Base-by-base conservation (phyloP, 176 grass and related monocot species). In the Oryza glaberrima region DNA sequence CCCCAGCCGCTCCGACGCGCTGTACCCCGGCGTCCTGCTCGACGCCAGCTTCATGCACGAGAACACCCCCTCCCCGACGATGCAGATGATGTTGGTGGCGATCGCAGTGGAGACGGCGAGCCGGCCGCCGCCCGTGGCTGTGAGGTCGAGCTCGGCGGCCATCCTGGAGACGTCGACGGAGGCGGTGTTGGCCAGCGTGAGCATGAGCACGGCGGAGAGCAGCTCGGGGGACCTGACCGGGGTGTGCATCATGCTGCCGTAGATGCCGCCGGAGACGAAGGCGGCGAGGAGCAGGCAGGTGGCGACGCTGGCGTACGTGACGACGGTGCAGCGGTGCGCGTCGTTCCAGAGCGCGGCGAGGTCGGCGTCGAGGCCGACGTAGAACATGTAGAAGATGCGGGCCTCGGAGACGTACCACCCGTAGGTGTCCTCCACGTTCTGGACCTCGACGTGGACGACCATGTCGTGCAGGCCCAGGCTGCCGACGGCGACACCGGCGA, bases 241-340 rank as follows among this genome's bases (percentile, higher is more conserved):
- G 3, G 81, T 88, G 73, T 93, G 88, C 91, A 90, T 90, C 91
- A 88, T 90, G 82, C 87, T 85, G 82, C 82, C 82, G 71, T 89
- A 89, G 49, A 89, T 76, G 13, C 87, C 87, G 3, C 87, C 87
- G 1, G 87, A 89, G 30, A 89, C 82, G 82, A 89, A 85, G 11
- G 82, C 82, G 14, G 87, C 87, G 1, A 89, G 77, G 82, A 89
- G 77, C 28, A 89, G 71, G 82, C 87, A 85, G 6, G 82, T 81
- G 49, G 82, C 82, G 14, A 89, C 51, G 65, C 77, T 89, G 11
- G 82, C 82, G 71, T 89, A 85, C n/a, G 87, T 85, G 41, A 75
- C 17, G 77, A 76, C 6, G 49, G 71, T 85, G 77, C 82, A 80
- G 0, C 82, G 77, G n/a, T 64, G 87, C 40, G 10, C 48, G 87